A percentile compares a stretch with the other conserved stretches of the same genome.
phyloP scores from a whole-genome alignment of 768 basidiomycete genomes.

The Boletus barrowsii region DNA sequence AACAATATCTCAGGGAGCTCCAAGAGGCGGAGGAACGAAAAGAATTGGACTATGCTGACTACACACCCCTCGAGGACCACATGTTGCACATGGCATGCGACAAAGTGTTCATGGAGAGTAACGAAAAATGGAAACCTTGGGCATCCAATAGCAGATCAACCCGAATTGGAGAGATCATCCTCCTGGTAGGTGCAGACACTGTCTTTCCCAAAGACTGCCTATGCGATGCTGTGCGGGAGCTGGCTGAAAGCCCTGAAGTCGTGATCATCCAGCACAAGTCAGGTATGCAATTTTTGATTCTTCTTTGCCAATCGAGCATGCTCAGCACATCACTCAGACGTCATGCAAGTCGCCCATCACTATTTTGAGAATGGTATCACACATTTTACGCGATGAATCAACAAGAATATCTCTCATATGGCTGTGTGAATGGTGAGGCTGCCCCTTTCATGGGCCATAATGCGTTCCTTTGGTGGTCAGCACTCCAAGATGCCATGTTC shows the following conservation, averaged over 20 bases:
- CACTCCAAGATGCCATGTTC: constrained; percentile 82
- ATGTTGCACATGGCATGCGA: constrained; percentile 74
- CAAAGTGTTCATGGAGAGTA: constrained; percentile 61
- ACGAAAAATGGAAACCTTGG: constrained; percentile 65
- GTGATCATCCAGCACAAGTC: constrained; percentile 92
- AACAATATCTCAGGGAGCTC: constrained; percentile 34
- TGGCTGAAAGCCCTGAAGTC: constrained; percentile 55
- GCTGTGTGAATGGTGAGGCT: constrained; percentile 75
- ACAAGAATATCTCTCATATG: constrained; percentile 78
- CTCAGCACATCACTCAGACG: constrained; percentile 43
- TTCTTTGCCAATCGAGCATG: constrained; percentile 23
- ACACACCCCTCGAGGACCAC: constrained; percentile 60
- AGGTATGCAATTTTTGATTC: constrained; percentile 40
- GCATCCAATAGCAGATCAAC: constrained; percentile 71
- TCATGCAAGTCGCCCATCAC: constrained; percentile 87
- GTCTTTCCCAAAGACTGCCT: constrained; percentile 90
- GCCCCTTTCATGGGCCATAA: constrained; percentile 83
- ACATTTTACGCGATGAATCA: constrained; percentile 85
- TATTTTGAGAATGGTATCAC: constrained; percentile 92
- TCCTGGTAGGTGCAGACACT: constrained; percentile 87
- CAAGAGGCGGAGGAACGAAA: constrained; percentile 42
- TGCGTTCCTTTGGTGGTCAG: constrained; percentile 87
- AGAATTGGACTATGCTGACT: constrained; percentile 35
- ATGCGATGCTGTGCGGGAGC: constrained; percentile 83
- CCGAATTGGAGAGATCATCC: constrained; percentile 74